Evolutionary conservation across 495 filamentous ascomycete genomes (phyloP), one percentile per base, ranked within the genome.

Genomic region (Tetracladium marchalianum): DNA sequence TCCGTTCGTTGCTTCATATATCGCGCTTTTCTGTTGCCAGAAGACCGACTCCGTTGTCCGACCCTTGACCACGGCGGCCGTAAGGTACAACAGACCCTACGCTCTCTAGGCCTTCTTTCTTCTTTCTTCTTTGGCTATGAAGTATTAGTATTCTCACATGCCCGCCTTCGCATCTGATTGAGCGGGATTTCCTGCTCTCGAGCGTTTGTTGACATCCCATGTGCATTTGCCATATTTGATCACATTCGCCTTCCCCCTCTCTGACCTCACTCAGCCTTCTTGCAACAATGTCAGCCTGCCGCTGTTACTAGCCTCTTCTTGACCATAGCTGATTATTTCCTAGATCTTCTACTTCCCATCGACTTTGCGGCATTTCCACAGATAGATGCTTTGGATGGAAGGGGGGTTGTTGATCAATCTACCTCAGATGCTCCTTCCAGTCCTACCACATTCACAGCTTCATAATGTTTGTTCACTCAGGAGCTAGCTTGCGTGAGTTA

Each of bases 401-500:
- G 55, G 45, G 44, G 44, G 32, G 7, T 3, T 3, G 3, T 3
- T 27, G 22, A 7, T n/a, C n/a, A n/a, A 27, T 27, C 3, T 27
- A 3, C 22, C 22, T 27, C 22, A 3, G 7, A 27, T 27, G 22
- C 22, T 27, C 22, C 22, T 27, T 27, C 22, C 22, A 7, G 7
- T 7, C 44, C 45, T 57, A 49, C 52, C 31, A 15, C 16, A 9
- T 40, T 27, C 34, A 22, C 38, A 11, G 41, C 17, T 24, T 18
- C 48, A 55, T 24, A 33, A 58, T 58, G 56, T 53, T 58, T 32
- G 15, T 58, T 22, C 49, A 55, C 16, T 55, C 46, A 1, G 56
- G 46, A 11, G 48, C 56, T 18, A 34, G 33, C 11, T 32, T 59
- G 19, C 53, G 56, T 43, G 24, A 27, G 22, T 27, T 27, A 3